Conservation (phyloP, 176 grass and related monocot genomes). For the Themeda triandra region DNA sequence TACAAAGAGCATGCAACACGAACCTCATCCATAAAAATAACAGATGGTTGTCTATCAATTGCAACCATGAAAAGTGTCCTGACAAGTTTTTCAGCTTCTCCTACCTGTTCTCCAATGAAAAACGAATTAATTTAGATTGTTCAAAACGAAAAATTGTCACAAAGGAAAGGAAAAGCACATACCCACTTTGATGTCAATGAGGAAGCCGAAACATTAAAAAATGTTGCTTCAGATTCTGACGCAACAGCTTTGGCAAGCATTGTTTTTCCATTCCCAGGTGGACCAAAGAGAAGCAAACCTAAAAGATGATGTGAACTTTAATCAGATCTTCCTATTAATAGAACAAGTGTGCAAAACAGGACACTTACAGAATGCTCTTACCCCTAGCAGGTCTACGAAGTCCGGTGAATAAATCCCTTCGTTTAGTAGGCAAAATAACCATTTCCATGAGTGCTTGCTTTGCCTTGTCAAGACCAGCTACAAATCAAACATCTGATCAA, state of each 20-base stretch:
- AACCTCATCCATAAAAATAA: constrained; percentile 99
- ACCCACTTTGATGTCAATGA: constrained; percentile 99
- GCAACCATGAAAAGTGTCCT: constrained; percentile 92
- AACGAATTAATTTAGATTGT: background rate
- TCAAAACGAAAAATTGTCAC: background rate
- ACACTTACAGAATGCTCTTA: constrained; percentile 19
- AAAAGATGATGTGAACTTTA: constrained; percentile 3
- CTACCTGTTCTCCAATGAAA: constrained; percentile 63
- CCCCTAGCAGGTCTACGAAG: constrained; percentile 91
- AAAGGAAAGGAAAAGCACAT: constrained; percentile 7
- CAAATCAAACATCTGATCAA: constrained; percentile 21
- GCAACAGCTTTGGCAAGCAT: constrained; percentile 99
- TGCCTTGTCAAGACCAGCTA: constrained; percentile 96
- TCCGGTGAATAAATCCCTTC: constrained; percentile 89
- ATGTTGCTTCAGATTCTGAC: constrained; percentile 98
- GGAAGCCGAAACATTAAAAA: constrained; percentile 95
- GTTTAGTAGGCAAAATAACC: constrained; percentile 94
- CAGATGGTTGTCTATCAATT: constrained; percentile 78
- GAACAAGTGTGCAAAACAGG: background rate
- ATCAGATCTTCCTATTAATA: background rate
- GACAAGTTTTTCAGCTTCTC: constrained; percentile 98
- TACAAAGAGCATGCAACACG: constrained; percentile 4
- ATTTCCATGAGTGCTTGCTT: constrained; percentile 99
- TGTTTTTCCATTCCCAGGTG: constrained; percentile 95
- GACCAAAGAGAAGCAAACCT: constrained; percentile 86